Base-by-base conservation (phyloP, 169 alveolate species). In the Cryptosporidium muris region DNA sequence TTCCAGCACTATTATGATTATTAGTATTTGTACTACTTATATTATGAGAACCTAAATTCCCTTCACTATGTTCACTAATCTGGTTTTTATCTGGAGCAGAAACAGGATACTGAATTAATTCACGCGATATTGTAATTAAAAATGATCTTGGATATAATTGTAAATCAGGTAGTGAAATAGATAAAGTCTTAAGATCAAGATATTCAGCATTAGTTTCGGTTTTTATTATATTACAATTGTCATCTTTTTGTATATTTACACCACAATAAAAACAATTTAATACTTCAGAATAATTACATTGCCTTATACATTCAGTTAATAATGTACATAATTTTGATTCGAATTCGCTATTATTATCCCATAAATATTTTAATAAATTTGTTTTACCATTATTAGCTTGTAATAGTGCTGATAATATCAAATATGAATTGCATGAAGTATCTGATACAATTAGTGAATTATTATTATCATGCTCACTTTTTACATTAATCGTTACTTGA, bases 281-380 rank as follows among this genome's bases (percentile, higher is more conserved):
- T 60, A 74, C 11, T n/a, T 74, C 85, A 7, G 43, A 45, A 12
- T 58, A 37, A 0, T 66, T 74, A 42, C 85, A 74, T 45, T 74
- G 85, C 25, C 85, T 54, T 16, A 74, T 74, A 42, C 85, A 74
- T n/a, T 74, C 85, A 1, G 85, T 56, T 7, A 74, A 38, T 34
- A 74, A 4, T 6, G 45, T 51, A 11, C 74, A 74, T 63, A 74
- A 38, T 45, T 60, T 74, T 9, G 65, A 3, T 48, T 74, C 85
- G 12, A 74, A 58, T 38, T 42, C 43, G 4, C 74, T 43, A 38
- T 74, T 74, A 58, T 64, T 60, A 2, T 60, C 9, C 85, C 85
- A 74, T 16, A 74, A 42, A 74, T 74, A 66, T 48, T 60, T 74
- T n/a, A 74, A 54, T 5, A 51, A 25, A 34, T 74, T 66, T 45